phyloP scores from a whole-genome alignment of 345 rosid genomes.

The Eucalyptus cloeziana region DNA sequence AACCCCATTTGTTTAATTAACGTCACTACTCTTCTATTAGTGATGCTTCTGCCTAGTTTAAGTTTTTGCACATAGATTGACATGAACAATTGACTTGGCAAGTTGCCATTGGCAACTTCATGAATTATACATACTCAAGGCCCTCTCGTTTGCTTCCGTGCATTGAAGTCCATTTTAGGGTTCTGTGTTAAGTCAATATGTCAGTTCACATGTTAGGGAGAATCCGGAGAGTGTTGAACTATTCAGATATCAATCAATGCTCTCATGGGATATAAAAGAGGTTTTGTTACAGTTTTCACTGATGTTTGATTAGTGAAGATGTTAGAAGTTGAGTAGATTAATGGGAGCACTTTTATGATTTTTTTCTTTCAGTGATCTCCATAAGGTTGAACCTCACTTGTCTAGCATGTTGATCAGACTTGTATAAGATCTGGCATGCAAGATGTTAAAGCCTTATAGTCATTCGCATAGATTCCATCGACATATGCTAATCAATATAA shows the following conservation, averaged over 20 bases:
- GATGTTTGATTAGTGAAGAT: not conserved
- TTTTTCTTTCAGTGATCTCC: not conserved
- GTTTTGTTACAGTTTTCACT: not conserved
- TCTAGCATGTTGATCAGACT: not conserved
- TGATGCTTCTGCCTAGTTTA: not conserved
- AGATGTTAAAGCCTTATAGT: not conserved
- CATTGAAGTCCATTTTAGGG: not conserved
- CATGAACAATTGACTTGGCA: not conserved
- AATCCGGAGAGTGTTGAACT: not conserved
- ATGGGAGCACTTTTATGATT: not conserved
- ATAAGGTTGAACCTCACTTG: not conserved
- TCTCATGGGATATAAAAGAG: not conserved
- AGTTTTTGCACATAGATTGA: not conserved
- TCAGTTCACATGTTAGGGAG: not conserved
- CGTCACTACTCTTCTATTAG: not conserved
- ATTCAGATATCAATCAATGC: not conserved
- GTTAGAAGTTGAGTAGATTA: not conserved
- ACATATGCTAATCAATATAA: not conserved
- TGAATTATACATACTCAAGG: not conserved
- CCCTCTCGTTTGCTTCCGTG: not conserved
- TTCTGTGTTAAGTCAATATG: not conserved
- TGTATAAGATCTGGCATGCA: not conserved
- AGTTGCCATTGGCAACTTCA: not conserved
- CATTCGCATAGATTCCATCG: fast-evolving
- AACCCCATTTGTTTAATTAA: not conserved